Conservation (phyloP, 192 early-diverging fungal species). For the Jimgerdemannia lactiflua region DNA sequence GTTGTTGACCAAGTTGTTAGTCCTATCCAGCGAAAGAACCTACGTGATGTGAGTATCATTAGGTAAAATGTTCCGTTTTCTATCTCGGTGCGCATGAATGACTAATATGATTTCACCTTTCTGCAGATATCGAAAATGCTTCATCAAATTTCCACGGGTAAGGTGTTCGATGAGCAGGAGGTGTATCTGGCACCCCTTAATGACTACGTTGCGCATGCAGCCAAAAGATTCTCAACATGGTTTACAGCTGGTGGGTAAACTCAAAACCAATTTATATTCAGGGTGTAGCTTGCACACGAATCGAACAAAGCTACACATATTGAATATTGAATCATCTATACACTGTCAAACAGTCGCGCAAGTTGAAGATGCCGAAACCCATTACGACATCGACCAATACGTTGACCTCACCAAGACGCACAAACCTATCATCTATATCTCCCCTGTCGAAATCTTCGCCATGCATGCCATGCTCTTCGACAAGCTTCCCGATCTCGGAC, state of each 20-base stretch:
- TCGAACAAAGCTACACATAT: too few relatives aligned
- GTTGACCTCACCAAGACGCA: conserved; percentile 73
- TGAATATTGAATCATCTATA: not conserved
- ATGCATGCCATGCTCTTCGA: conserved; percentile 83
- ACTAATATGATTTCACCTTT: too few relatives aligned
- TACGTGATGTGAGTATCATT: conserved; percentile 66
- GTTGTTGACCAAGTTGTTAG: conserved; percentile 85
- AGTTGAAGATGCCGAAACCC: conserved; percentile 83
- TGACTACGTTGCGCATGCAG: conserved; percentile 75
- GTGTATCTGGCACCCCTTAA: conserved; percentile 74
- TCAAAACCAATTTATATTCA: not conserved
- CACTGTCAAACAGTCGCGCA: conserved; percentile 58
- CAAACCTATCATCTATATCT: conserved; percentile 88
- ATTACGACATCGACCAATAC: conserved; percentile 91
- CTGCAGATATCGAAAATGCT: conserved; percentile 84
- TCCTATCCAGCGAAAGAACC: conserved; percentile 92
- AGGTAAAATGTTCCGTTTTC: too few relatives aligned
- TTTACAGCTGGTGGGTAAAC: conserved; percentile 68
- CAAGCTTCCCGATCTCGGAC: conserved; percentile 74
- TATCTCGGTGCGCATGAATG: not conserved
- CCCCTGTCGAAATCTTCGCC: conserved; percentile 86
- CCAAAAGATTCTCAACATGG: conserved; percentile 78
- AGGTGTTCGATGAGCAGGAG: conserved; percentile 67
- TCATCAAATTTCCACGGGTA: conserved; percentile 93
- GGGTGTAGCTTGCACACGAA: too few relatives aligned